Base-by-base conservation (phyloP, 805 yeast genomes). In the Metschnikowia sp. region DNA sequence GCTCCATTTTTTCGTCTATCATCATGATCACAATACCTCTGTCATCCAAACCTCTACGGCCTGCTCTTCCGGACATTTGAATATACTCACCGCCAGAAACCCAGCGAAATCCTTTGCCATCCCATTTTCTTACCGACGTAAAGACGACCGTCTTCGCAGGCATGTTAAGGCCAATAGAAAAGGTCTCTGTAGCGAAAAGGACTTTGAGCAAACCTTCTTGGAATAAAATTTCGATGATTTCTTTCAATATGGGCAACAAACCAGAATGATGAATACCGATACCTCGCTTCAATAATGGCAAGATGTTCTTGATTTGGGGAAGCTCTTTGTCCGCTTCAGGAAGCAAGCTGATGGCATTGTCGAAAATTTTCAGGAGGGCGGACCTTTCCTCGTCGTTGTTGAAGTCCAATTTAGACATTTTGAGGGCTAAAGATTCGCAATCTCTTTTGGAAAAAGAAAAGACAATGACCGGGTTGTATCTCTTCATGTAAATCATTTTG, bases 1-100 rank as follows among this genome's bases (percentile, higher is more conserved):
- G 99, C 66, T 94, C 99, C 99, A 94, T 94, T 62, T 94, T 94
- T 65, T 94, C 98, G 65, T 94, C 98, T 65, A 94, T 90, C 99
- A 94, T 94, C 94, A 94, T 88, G 56, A 94, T 94, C 42, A 94
- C 99, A 67, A 94, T 90, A 72, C 99, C 99, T 66, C 99, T 86
- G 66, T 94, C 99, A 77, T 94, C 99, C 58, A 94, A 79, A 63
- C 99, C 99, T 78, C 99, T 88, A 77, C 99, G 91, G 59, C 99
- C 99, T 19, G 99, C 99, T 69, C 99, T 84, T 56, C 99, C 99
- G 39, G 97, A 88, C 99, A 94, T 94, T 72, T 94, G 99, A 63
- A 94, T 94, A 69, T 94, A 94, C 71, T 94, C 99, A 74, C 99
- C 99, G 50, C 99, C 99, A 47, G 96, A 88, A 31, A 94, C 97